Base-by-base conservation (phyloP, 1,284 basidiomycete species). In the Vanrija sp. region DNA sequence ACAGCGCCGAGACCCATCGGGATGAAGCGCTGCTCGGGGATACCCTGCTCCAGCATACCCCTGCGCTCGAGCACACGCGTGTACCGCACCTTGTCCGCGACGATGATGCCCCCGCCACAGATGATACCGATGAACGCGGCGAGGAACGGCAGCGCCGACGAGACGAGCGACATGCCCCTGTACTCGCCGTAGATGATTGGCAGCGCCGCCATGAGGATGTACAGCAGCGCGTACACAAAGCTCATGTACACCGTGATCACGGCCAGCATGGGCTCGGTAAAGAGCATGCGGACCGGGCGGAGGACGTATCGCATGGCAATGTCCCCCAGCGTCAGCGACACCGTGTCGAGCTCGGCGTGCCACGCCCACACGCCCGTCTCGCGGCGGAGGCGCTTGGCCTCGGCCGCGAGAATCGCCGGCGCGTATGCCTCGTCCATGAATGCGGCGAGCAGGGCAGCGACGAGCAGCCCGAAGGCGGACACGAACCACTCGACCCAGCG, bases 401-500 rank as follows among this genome's bases (percentile, higher is more conserved):
- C 53, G n/a, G 22, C 23, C 23, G 51, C 47, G 35, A 63, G 61
- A 37, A 63, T 60, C 27, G 41, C 49, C 18, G 61, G 61, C 3
- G 53, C 35, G 47, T 60, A 63, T 10, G 49, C 35, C 46, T 63
- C 61, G 27, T 63, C 58, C 42, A 63, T 42, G 49, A 51, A 56
- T 2, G 54, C 8, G 1, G 45, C 54, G 10, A 63, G 45, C 24
- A 58, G 49, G 18, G 31, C 22, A 1, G 61, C 56, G 15, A 48
- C 43, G 27, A 53, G n/a, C 4, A 54, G 18, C 22, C 61, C 61
- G n/a, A 56, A 63, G 19, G 43, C 47, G 41, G 47, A 38, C 54
- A 60, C 53, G 52, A 59, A 63, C 61, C 61, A 63, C 45, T 57
- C 52, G n/a, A 54, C 41, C 61, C 61, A 63, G 14, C 61, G 53